Evolutionary conservation across 768 basidiomycete genomes (phyloP).

Genomic region (Suillus cothurnatus): DNA sequence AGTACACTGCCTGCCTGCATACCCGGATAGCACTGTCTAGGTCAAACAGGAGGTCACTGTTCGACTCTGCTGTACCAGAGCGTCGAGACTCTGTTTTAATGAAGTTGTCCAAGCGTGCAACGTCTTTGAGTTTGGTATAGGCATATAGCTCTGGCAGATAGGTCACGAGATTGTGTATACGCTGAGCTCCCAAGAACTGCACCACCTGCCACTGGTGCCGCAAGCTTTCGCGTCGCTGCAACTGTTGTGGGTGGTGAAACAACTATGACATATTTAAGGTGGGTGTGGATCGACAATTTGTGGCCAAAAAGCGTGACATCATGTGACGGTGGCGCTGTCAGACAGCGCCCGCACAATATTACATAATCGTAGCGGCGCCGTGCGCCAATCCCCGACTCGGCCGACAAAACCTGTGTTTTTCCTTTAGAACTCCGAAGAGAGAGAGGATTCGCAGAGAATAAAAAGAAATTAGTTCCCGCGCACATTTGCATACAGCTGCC

Average conservation of each 20-base stretch:
- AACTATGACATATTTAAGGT: conserved; percentile 85
- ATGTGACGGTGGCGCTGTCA: no score
- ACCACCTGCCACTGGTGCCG: conserved; percentile 19
- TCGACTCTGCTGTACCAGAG: conserved; percentile 30
- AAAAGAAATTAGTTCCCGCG: no score
- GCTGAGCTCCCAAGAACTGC: conserved; percentile 94
- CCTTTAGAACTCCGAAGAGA: no score
- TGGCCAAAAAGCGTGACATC: no score
- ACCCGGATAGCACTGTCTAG: conserved; percentile 96
- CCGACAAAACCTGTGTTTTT: no score
- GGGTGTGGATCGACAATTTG: conserved; percentile 77
- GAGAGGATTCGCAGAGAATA: no score
- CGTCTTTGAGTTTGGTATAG: conserved; percentile 96
- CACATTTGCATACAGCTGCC: no score
- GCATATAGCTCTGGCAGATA: conserved; percentile 96
- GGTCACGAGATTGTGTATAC: conserved; percentile 92
- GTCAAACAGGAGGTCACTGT: conserved; percentile 88
- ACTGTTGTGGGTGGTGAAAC: conserved; percentile 84
- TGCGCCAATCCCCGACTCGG: no score
- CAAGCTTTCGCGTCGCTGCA: conserved; percentile 40
- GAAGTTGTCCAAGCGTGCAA: conserved; percentile 84
- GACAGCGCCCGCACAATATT: no score
- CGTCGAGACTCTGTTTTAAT: conserved; percentile 83
- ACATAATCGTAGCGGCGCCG: no score
- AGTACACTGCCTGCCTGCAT: conserved; percentile 95